These are phyloP conservation scores for Aechmea fasciata DNA, from an alignment of 176 grass and related monocot species.

Conservation along the genomic window DNA sequence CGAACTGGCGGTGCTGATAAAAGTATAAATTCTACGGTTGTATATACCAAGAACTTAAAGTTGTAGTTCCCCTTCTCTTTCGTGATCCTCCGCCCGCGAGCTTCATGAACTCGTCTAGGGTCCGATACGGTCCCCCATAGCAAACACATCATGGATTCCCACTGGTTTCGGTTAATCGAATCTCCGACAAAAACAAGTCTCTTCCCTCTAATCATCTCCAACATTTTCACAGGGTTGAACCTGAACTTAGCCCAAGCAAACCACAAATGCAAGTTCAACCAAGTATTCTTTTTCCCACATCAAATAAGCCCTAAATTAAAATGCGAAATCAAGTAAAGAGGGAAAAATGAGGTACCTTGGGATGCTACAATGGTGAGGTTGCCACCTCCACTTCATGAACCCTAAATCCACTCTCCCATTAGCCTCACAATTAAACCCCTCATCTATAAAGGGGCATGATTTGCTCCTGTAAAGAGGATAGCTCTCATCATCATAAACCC, in stretches of 20 bases:
- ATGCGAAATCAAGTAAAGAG: background rate
- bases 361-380: slow-evolving; percentile 58
- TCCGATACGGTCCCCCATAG: slow-evolving; percentile 40
- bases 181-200: slow-evolving; percentile 74
- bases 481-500: slow-evolving; percentile 75
- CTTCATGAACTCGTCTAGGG: slow-evolving; percentile 55
- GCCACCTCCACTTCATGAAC: slow-evolving; percentile 90
- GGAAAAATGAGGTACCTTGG: slow-evolving; percentile 36
- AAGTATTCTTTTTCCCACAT: slow-evolving; percentile 1
- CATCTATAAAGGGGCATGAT: slow-evolving; percentile 78
- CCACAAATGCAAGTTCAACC: background rate
- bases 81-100: slow-evolving; percentile 48
- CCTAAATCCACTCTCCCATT: slow-evolving; percentile 62
- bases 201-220: slow-evolving; percentile 68
- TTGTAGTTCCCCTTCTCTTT: slow-evolving; percentile 80
- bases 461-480: slow-evolving; percentile 71
- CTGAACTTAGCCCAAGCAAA: slow-evolving; percentile 28
- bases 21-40: slow-evolving; percentile 5
- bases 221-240: slow-evolving; percentile 61
- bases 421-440: slow-evolving; percentile 73
- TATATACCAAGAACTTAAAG: slow-evolving; percentile 70
- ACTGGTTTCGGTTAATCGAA: slow-evolving; percentile 93
- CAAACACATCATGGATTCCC: slow-evolving; percentile 98
- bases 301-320: background rate
- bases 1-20: slow-evolving; percentile 10